A percentile compares a stretch with the other conserved stretches of the same genome.
Evolutionary conservation across 345 rosid species (phyloP).

Genomic region (thale cress (Arabidopsis thaliana)): TAIR10.1 NC_003076.8:25850001-25850500

Average conservation of each 20-base stretch:
- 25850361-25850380: not conserved
- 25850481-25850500: constrained; percentile 39
- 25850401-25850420: not conserved
- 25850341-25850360: not conserved
- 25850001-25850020: constrained; percentile 28
- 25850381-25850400: not conserved
- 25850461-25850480: constrained; percentile 38
- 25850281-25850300: too few species aligned
- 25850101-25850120: constrained; percentile 3
- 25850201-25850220: not conserved
- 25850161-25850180: constrained; percentile 22
- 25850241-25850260: not conserved
- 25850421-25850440: constrained; percentile 15
- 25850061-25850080: not conserved
- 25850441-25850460: constrained; percentile 23
- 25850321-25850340: not conserved
- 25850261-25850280: too few species aligned
- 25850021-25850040: not conserved
- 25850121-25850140: not conserved
- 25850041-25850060: not conserved
- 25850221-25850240: constrained; percentile 6
- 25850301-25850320: not conserved
- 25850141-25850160: constrained; percentile 21
- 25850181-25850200: not conserved
- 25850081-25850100: constrained; percentile 2